Evolutionary conservation across 345 rosid genomes (phyloP).

Genomic region (Rhodamnia rubescens): DNA sequence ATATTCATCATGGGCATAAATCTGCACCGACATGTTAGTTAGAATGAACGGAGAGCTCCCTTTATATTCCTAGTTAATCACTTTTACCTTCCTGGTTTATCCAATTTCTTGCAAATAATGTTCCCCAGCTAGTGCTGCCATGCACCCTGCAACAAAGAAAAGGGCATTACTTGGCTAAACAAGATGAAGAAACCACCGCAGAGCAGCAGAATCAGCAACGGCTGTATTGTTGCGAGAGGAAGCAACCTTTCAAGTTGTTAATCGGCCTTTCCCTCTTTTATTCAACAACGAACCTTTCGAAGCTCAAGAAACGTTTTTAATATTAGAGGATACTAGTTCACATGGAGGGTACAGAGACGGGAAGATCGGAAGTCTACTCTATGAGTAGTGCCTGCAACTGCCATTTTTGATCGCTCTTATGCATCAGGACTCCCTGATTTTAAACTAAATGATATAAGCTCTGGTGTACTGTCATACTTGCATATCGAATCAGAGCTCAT

Average conservation of each 20-base stretch:
- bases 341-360: no score
- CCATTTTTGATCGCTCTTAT: not conserved
- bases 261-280: no score
- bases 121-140: conserved; percentile 96
- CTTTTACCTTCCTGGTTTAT: conserved; percentile 56
- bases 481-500: not conserved
- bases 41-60: not conserved
- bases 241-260: no score
- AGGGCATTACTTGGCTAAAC: no score
- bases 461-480: not conserved
- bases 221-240: no score
- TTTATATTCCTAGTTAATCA: conserved; percentile 15
- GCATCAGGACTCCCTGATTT: not conserved
- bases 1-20: not conserved
- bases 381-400: no score
- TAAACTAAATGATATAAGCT: not conserved
- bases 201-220: no score
- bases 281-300: no score
- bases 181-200: no score
- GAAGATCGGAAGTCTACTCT: no score
- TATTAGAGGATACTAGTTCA: no score
- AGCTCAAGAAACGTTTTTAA: no score
- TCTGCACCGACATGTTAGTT: rapidly evolving
- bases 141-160: conserved; percentile 78
- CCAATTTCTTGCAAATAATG: conserved; percentile 84